Base-by-base conservation (phyloP, 768 basidiomycete genomes). In the Suillus spraguei region DNA sequence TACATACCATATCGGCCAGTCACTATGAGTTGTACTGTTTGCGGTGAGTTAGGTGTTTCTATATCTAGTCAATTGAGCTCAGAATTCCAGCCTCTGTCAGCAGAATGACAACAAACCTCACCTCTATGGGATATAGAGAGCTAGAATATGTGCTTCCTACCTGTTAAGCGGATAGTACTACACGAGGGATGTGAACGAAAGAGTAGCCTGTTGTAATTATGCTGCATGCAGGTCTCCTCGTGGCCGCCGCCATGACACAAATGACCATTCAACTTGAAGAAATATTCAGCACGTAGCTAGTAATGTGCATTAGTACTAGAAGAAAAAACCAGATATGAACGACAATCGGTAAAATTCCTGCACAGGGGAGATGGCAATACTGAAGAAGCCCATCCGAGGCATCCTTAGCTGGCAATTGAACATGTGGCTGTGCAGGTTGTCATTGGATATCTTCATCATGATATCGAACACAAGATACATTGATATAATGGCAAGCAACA, bases 381-480 rank as follows among this genome's bases (percentile, higher is more conserved):
- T 47, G 24, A 50, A 50, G 16, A 28, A 28, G 24, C 24, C 22
- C 28, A 28, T n/a, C 28, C 28, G 4, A 28, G 28, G 28, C 28
- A 28, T 28, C 28, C 35, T 10, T 36, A 2, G 4, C 35, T 28
- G 28, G 36, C 4, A 17, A 28, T 50, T 38, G 1, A 46, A 22
- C 35, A 36, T n/a, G 16, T 39, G 55, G 55, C 38, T 28, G 55
- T 52, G 28, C 54, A 55, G 2, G 2, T 20, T 13, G 50, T 38
- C 38, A 14, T 47, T 2, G 6, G 35, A 36, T 17, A 52, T 54
- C 52, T 35, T 35, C 20, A n/a, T 53, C 11, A 16, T 38, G 22
- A 55, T 14, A n/a, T n/a, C 13, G n/a, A 54, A 35, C 53, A n/a
- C 20, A 35, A 13, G 33, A 14, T 63, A 63, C 59, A 62, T 24